A percentile compares a stretch with the other conserved stretches of the same genome.
phyloP scores from a whole-genome alignment of 257 asterid species.

The Solanum pimpinellifolium region DNA sequence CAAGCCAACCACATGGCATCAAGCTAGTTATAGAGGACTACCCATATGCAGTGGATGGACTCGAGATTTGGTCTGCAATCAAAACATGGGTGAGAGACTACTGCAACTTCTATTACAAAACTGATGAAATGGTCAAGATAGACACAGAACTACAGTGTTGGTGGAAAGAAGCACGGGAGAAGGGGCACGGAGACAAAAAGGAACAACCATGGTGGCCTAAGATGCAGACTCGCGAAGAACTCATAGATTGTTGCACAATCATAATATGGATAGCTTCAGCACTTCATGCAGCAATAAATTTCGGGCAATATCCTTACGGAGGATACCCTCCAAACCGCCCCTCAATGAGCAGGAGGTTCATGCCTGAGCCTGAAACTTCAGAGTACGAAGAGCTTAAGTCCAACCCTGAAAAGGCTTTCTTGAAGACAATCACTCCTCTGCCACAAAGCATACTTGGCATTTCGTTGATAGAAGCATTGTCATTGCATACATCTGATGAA shows the following conservation, averaged over 20 bases:
- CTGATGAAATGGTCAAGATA: conserved; percentile 25
- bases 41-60: conserved; percentile 83
- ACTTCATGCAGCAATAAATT: conserved; percentile 74
- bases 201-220: conserved; percentile 72
- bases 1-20: conserved; percentile 47
- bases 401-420: conserved; percentile 48
- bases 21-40: conserved; percentile 59
- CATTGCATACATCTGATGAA: conserved; percentile 69
- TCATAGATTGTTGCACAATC: conserved; percentile 51
- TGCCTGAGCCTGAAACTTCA: conserved; percentile 41
- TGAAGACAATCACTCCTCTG: conserved; percentile 57
- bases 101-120: conserved; percentile 53
- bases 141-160: conserved; percentile 65
- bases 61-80: conserved; percentile 72
- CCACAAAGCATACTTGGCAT: conserved; percentile 48
- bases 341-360: conserved; percentile 49
- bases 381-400: conserved; percentile 51
- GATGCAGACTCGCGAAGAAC: conserved; percentile 47
- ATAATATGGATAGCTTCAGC: conserved; percentile 82
- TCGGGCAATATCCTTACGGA: conserved; percentile 65
- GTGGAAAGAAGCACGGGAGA: conserved; percentile 65
- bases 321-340: conserved; percentile 77
- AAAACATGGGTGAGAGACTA: conserved; percentile 62
- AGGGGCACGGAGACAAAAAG: conserved; percentile 67
- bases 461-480: conserved; percentile 51